Evolutionary conservation across 192 early-diverging fungal genomes (phyloP), one percentile per base, ranked within the genome.

Genomic region (Chytriomyces sp.): DNA sequence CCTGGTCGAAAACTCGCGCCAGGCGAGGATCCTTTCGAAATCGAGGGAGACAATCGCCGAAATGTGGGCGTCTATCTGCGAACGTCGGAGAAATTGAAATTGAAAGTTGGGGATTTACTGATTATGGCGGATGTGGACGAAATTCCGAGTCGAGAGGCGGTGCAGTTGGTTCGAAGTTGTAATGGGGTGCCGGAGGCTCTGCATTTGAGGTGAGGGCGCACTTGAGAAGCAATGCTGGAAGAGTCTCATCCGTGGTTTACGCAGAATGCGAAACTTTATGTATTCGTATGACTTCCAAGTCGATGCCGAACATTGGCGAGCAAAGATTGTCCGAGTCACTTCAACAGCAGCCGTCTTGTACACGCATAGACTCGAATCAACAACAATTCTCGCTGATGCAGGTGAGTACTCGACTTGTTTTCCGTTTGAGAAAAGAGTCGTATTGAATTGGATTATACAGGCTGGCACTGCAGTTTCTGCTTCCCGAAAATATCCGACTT

Each of bases 391-490:
- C 20, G 77, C 83, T 20, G 88, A 88, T 72, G 83, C 90, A 74
- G 90, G 64, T 65, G 26, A 16, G 16, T 65, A 28, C 5, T 2
- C 11, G 64, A 13, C 64, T 23, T 28, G 18, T n/a, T 16, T 23
- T 59, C 18, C 1, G 2, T 0, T 59, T n/a, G 16, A 23, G 57
- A 16, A 59, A n/a, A 23, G 57, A 2, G 20, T n/a, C 57, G n/a
- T 28, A 1, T 65, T 16, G 16, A 23, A 65, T 23, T 6, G 16
- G 13, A 23, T 16, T 23, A 13, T 65, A 11, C 49, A 13, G 69
- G 90, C 5, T 92, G 89, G 89, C 91, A 92, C 76, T 92, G 89
- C 69, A 83, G 82, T 5, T 90, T 86, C 76, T 92, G 91, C 71
- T 92, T 92, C 67, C 78, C 83, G 35, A 50, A 44, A 0, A 69